phyloP scores from a whole-genome alignment of 2,329 filamentous ascomycete species.

The Hypoxylon rubiginosum region DNA sequence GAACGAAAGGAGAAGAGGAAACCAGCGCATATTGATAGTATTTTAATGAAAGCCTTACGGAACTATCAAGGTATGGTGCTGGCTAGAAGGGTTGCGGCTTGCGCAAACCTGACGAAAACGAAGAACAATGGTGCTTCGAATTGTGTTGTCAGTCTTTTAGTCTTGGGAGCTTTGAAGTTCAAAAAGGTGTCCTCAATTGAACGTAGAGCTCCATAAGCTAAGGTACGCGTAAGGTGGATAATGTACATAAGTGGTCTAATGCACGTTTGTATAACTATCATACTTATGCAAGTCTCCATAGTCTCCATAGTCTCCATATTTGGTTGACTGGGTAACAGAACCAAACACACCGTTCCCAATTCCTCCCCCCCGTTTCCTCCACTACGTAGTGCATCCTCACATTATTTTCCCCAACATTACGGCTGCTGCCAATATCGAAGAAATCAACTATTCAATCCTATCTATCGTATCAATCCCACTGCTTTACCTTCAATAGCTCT shows the following conservation, averaged over 20 bases:
- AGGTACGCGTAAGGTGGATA: slow-evolving; percentile 14
- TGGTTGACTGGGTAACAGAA: slow-evolving; percentile 43
- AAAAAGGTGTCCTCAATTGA: slow-evolving; percentile 48
- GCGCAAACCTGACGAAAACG: slow-evolving; percentile 19
- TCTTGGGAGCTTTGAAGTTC: slow-evolving; percentile 32
- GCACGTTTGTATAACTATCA: neutral
- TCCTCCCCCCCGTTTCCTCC: slow-evolving; percentile 14
- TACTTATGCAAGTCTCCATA: neutral
- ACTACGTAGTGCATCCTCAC: slow-evolving; percentile 28
- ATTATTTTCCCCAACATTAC: slow-evolving; percentile 9
- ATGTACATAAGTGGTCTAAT: slow-evolving; percentile 11
- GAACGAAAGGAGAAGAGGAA: slow-evolving; percentile 72
- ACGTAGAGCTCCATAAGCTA: slow-evolving; percentile 25
- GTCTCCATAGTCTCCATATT: slow-evolving; percentile 29
- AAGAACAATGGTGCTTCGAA: slow-evolving; percentile 17
- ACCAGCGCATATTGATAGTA: slow-evolving; percentile 74
- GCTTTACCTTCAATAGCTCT: slow-evolving; percentile 3
- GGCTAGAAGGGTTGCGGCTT: slow-evolving; percentile 18
- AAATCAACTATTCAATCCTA: neutral
- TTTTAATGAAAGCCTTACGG: slow-evolving; percentile 27
- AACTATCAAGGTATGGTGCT: slow-evolving; percentile 20
- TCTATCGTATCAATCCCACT: neutral
- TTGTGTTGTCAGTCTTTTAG: slow-evolving; percentile 22
- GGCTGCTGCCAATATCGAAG: neutral
- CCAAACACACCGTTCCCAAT: slow-evolving; percentile 43